These are phyloP conservation scores for Closterium sp. DNA, from an alignment of 139 green algal species.

Conservation along the genomic window DNA sequence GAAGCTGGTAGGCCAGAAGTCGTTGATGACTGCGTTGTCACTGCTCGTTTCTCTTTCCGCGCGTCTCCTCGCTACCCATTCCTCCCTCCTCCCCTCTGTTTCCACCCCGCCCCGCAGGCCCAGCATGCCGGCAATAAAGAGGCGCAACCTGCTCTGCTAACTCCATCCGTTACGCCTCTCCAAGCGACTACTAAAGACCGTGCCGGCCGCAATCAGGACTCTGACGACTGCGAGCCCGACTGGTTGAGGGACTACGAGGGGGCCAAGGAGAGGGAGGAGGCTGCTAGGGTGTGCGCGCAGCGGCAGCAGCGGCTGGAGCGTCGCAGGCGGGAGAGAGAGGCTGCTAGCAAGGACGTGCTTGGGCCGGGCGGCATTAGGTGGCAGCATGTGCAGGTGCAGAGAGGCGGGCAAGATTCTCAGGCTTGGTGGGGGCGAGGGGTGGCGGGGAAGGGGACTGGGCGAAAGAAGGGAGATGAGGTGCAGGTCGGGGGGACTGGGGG, in stretches of 20 bases:
- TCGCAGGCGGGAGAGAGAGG: background rate
- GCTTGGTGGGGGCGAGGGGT: background rate
- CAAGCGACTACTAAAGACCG: no score
- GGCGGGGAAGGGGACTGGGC: background rate
- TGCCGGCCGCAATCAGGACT: background rate
- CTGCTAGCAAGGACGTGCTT: background rate
- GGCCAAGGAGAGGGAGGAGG: background rate
- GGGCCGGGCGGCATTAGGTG: background rate
- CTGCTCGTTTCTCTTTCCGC: background rate
- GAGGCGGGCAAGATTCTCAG: background rate
- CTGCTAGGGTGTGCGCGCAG: background rate
- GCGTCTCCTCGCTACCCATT: no score
- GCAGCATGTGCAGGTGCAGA: background rate
- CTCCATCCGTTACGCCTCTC: no score
- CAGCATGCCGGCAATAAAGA: background rate
- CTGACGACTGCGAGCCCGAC: background rate
- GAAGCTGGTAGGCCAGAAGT: background rate
- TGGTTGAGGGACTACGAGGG: background rate
- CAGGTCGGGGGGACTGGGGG: background rate
- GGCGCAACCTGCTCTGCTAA: background rate
- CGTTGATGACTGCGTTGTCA: background rate
- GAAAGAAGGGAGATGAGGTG: background rate
- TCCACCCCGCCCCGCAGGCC: background rate
- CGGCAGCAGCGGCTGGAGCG: background rate
- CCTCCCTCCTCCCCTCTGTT: no score